phyloP scores from a whole-genome alignment of 2,329 filamentous ascomycete species.

The Ceratocystis colombiana region DNA sequence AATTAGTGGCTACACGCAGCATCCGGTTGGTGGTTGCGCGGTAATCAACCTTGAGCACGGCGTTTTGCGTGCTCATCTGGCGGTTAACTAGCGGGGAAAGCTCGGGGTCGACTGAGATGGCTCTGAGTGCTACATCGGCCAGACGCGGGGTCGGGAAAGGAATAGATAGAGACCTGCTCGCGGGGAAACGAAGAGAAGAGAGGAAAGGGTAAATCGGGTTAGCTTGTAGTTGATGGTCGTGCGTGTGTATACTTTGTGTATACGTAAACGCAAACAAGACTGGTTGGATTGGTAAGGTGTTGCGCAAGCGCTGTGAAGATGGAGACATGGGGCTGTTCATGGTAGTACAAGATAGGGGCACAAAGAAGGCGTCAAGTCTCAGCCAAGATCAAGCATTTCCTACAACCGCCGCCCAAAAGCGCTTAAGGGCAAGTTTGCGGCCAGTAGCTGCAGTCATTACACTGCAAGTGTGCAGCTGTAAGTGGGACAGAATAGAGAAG shows the following conservation, averaged over 20 bases:
- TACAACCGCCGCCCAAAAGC: neutral
- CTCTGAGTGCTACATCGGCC: conserved; percentile 61
- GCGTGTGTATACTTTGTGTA: too few species aligned
- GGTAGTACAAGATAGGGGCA: neutral
- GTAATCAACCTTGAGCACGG: conserved; percentile 63
- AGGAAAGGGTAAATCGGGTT: neutral
- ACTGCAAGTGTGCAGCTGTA: neutral
- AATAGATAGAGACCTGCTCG: conserved; percentile 56
- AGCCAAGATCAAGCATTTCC: neutral
- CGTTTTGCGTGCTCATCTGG: conserved; percentile 48
- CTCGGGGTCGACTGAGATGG: conserved; percentile 78
- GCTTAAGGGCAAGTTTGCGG: neutral
- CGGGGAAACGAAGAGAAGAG: conserved; percentile 27
- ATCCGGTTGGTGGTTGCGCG: conserved; percentile 88
- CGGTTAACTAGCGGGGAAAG: conserved; percentile 74
- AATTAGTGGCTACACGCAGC: conserved; percentile 91
- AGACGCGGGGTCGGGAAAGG: conserved; percentile 75
- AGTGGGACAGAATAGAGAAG: conserved; percentile 2
- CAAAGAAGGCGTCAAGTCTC: neutral
- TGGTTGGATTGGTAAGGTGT: neutral
- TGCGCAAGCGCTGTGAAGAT: neutral
- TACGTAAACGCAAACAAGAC: neutral
- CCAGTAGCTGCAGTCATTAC: neutral
- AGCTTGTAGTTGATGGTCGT: neutral
- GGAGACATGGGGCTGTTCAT: neutral